A percentile compares a stretch with the other conserved stretches of the same genome.
Conservation (phyloP, 108 stramenopile genomes). For the Cyclotella choctawhatcheeana region DNA sequence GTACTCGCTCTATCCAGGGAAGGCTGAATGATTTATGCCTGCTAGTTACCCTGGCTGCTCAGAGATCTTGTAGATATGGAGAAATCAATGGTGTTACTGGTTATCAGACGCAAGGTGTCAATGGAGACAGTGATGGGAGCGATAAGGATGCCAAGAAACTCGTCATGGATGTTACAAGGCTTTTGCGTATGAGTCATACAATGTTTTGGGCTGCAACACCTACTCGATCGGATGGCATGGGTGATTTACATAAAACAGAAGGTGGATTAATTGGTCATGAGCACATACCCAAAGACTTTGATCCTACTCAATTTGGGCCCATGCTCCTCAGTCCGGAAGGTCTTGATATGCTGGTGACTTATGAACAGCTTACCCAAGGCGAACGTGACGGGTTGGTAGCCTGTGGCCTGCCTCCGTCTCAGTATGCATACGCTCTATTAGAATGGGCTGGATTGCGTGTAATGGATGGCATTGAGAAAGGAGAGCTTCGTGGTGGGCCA, state of each 20-base stretch:
- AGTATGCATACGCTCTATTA: constrained; percentile 62
- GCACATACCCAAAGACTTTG: constrained; percentile 28
- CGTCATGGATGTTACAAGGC: constrained; percentile 51
- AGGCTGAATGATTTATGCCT: constrained; percentile 70
- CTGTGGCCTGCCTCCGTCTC: constrained; percentile 62
- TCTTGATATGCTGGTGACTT: constrained; percentile 44
- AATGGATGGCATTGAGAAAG: constrained; percentile 59
- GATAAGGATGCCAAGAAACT: constrained; percentile 49
- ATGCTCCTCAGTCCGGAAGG: constrained; percentile 56
- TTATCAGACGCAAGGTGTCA: constrained; percentile 13
- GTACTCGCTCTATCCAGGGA: constrained; percentile 62
- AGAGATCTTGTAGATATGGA: constrained; percentile 36
- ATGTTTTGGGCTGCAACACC: constrained; percentile 70
- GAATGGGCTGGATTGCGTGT: constrained; percentile 66
- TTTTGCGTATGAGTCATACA: constrained; percentile 60
- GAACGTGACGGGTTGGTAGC: constrained; percentile 53
- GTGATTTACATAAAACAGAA: constrained; percentile 27
- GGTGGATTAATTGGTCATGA: constrained; percentile 35
- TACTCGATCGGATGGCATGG: constrained; percentile 46
- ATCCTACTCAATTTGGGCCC: constrained; percentile 54
- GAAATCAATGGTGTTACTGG: constrained; percentile 33
- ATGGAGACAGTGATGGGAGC: neutral
- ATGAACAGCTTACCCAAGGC: constrained; percentile 50
- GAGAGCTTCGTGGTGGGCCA: constrained; percentile 45
- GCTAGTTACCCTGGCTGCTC: constrained; percentile 51